Percentiles rank a stretch among this genome's conserved stretches.
phyloP scores from a whole-genome alignment of 129 eudicot species.

The Arctium minus region DNA sequence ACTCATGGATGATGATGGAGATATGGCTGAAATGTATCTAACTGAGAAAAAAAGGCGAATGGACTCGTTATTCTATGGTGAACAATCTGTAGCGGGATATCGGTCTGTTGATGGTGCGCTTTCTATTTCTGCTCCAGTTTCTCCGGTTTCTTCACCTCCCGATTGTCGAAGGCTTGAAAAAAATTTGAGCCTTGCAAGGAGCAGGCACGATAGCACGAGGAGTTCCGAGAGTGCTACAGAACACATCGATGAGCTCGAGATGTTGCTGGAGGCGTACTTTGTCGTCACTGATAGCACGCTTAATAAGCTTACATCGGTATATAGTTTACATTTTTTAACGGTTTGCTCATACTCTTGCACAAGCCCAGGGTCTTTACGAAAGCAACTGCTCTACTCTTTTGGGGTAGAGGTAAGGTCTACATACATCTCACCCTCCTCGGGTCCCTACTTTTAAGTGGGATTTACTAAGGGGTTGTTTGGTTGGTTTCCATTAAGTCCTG shows the following conservation, averaged over 20 bases:
- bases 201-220: constrained; percentile 74
- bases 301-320: constrained; percentile 88
- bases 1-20: constrained; percentile 97
- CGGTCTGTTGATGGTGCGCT: constrained; percentile 58
- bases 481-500: too few species aligned
- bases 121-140: constrained; percentile 83
- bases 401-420: not conserved
- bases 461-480: not conserved
- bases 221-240: constrained; percentile 74
- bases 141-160: constrained; percentile 93
- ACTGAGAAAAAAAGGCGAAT: constrained; percentile 76
- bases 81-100: constrained; percentile 62
- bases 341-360: not conserved
- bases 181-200: constrained; percentile 71
- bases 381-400: not conserved
- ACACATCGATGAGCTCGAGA: constrained; percentile 80
- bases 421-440: not conserved
- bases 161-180: constrained; percentile 61
- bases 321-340: not conserved
- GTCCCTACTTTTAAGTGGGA: not conserved
- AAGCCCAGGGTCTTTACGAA: not conserved
- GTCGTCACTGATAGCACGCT: constrained; percentile 85
- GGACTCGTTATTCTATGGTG: constrained; percentile 57
- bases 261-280: constrained; percentile 96
- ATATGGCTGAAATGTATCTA: constrained; percentile 97